A percentile compares a stretch with the other conserved stretches of the same genome.
phyloP scores from a whole-genome alignment of 148 eudicot genomes.

The Persicaria maculosa region DNA sequence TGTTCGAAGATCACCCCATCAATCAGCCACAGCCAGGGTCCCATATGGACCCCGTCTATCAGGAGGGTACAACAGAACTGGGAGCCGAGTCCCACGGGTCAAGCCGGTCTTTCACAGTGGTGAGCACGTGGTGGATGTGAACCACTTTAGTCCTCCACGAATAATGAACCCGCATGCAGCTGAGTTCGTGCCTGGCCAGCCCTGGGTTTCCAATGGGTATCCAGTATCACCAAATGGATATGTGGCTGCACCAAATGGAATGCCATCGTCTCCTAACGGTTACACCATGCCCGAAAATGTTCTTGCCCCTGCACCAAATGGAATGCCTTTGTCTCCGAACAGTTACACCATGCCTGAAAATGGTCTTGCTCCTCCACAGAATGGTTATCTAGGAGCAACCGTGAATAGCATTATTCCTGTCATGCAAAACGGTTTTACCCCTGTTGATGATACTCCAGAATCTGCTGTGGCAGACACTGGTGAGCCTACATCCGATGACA shows the following conservation, averaged over 20 bases:
- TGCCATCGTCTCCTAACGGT: conserved; percentile 34
- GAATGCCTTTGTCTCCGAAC: conserved; percentile 31
- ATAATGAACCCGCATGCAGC: conserved; percentile 93
- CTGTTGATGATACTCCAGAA: conserved; percentile 25
- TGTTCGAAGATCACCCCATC: conserved; percentile 83
- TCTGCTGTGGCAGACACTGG: conserved; percentile 24
- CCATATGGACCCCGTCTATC: conserved; percentile 93
- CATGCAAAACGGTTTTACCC: conserved; percentile 24
- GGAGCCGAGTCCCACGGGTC: conserved; percentile 48
- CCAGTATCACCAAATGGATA: conserved; percentile 42
- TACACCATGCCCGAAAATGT: conserved; percentile 15
- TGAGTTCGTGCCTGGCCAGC: conserved; percentile 76
- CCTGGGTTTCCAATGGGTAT: conserved; percentile 56
- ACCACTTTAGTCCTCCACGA: conserved; percentile 40
- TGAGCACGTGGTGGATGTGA: conserved; percentile 46
- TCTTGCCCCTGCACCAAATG: conserved; percentile 26
- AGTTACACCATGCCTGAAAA: conserved; percentile 31
- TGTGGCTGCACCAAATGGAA: conserved; percentile 35
- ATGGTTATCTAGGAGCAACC: conserved; percentile 25
- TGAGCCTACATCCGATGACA: conserved; percentile 30
- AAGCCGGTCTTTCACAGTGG: conserved; percentile 50
- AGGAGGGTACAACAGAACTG: conserved; percentile 57
- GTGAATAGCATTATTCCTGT: conserved; percentile 24
- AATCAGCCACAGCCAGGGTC: conserved; percentile 87
- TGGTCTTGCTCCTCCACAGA: conserved; percentile 23